phyloP scores from a whole-genome alignment of 2,329 filamentous ascomycete species.

The Lizonia empirigonia region DNA sequence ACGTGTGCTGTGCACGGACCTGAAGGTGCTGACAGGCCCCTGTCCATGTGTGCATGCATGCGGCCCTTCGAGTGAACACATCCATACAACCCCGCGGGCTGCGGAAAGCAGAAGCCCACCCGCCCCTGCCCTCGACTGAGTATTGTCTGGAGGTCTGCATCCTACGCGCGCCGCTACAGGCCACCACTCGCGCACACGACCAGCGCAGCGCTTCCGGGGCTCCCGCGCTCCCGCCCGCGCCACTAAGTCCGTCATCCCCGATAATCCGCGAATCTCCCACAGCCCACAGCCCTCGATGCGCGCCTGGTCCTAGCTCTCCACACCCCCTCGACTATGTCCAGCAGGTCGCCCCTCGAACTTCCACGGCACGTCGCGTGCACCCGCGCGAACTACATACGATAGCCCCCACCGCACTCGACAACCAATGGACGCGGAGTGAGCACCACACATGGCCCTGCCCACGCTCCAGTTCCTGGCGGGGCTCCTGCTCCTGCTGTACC shows the following conservation, averaged over 20 bases:
- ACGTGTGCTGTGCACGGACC: background rate
- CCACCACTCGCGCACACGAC: background rate
- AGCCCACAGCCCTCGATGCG: constrained; percentile 26
- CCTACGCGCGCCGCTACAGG: background rate
- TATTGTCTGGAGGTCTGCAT: too few relatives aligned
- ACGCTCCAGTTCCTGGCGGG: constrained; percentile 77
- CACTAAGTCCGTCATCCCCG: constrained; percentile 21
- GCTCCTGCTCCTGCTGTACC: constrained; percentile 81
- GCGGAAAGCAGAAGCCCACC: background rate
- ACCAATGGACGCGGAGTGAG: constrained; percentile 34
- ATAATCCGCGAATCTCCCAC: constrained; percentile 14
- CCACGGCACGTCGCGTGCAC: constrained; percentile 39
- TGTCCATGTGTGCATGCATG: constrained; percentile 4
- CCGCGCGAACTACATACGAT: constrained; percentile 25
- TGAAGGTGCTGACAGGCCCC: constrained; percentile 5
- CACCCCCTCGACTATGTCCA: constrained; percentile 40
- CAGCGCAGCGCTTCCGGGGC: constrained; percentile 2
- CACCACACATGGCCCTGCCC: constrained; percentile 51
- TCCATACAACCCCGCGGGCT: constrained; percentile 11
- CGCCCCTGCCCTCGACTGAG: too few relatives aligned
- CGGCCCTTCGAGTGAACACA: constrained; percentile 1
- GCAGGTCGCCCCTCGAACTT: constrained; percentile 21
- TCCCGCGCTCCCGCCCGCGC: constrained; percentile 21
- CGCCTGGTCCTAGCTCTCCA: constrained; percentile 22
- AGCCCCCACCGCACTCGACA: constrained; percentile 7